phyloP scores from a whole-genome alignment of 2,329 filamentous ascomycete genomes.

The Nigrospora osmanthi region DNA sequence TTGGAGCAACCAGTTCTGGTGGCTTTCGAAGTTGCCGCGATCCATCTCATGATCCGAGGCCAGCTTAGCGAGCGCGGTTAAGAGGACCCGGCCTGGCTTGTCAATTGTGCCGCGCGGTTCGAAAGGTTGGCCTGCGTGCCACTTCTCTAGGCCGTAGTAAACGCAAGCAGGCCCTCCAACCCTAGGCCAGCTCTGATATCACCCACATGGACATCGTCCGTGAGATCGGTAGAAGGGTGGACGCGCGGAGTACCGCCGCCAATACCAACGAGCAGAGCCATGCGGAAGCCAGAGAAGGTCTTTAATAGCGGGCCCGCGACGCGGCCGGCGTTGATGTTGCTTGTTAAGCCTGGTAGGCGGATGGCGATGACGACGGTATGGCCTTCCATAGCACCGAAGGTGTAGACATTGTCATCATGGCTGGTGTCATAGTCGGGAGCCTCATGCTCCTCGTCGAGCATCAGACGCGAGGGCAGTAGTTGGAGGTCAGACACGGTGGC shows the following conservation, averaged over 20 bases:
- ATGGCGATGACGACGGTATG: slow-evolving; percentile 10
- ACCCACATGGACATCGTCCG: neutral
- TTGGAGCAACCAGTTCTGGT: neutral
- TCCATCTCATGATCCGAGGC: neutral
- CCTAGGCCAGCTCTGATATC: neutral
- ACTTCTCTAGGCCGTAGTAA: neutral
- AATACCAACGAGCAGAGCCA: slow-evolving; percentile 8
- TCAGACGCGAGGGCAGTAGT: slow-evolving; percentile 7
- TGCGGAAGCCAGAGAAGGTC: slow-evolving; percentile 8
- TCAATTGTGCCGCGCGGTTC: neutral
- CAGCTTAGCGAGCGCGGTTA: neutral
- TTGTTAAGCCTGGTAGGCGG: slow-evolving; percentile 1
- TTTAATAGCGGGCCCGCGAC: slow-evolving; percentile 5
- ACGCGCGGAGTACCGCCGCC: slow-evolving; percentile 5
- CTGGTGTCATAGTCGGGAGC: slow-evolving; percentile 3
- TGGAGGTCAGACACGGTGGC: slow-evolving; percentile 5
- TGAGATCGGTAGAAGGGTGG: neutral
- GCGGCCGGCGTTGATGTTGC: slow-evolving; percentile 7
- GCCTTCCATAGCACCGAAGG: slow-evolving; percentile 3
- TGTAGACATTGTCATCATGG: slow-evolving; percentile 8
- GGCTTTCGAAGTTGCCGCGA: neutral
- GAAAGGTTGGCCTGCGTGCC: neutral
- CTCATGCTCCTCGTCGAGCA: slow-evolving; percentile 10
- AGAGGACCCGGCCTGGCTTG: neutral
- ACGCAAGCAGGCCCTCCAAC: neutral